Evolutionary conservation across 2,329 filamentous ascomycete genomes (phyloP).

Genomic region (Westerdykella aurantiaca): DNA sequence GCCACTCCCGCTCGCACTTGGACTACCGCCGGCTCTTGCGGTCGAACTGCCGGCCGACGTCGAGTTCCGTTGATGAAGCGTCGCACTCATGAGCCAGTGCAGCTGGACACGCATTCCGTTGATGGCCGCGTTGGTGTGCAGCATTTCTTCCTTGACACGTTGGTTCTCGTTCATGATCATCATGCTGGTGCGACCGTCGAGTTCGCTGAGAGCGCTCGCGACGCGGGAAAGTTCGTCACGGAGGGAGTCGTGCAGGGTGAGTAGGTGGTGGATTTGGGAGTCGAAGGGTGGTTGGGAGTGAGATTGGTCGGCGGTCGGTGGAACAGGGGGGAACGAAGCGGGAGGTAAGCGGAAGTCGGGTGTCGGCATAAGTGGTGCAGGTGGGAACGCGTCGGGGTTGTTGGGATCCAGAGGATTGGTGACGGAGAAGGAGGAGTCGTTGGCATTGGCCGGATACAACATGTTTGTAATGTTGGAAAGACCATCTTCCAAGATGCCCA

Average conservation of each 20-base stretch:
- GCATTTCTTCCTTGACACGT: slow-evolving; percentile 56
- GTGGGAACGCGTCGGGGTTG: slow-evolving; percentile 21
- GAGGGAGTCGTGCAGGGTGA: slow-evolving; percentile 56
- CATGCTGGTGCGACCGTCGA: slow-evolving; percentile 58
- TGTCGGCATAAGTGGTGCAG: slow-evolving; percentile 30
- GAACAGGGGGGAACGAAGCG: slow-evolving; percentile 28
- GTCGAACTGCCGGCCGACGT: slow-evolving; percentile 22
- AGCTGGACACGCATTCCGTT: slow-evolving; percentile 56
- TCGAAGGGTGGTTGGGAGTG: slow-evolving; percentile 37
- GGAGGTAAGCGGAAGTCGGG: slow-evolving; percentile 32
- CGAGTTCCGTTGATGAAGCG: slow-evolving; percentile 42
- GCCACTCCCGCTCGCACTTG: slow-evolving; percentile 15
- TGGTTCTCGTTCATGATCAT: slow-evolving; percentile 58
- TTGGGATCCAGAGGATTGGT: slow-evolving; percentile 32
- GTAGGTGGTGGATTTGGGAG: slow-evolving; percentile 51
- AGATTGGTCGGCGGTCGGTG: slow-evolving; percentile 18
- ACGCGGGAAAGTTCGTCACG: slow-evolving; percentile 55
- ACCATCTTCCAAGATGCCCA: slow-evolving; percentile 43
- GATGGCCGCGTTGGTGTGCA: slow-evolving; percentile 56
- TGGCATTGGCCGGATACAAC: slow-evolving; percentile 33
- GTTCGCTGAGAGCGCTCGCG: slow-evolving; percentile 50
- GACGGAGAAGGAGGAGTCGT: slow-evolving; percentile 27
- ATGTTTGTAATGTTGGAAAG: slow-evolving; percentile 41
- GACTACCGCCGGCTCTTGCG: slow-evolving; percentile 17
- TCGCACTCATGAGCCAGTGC: slow-evolving; percentile 57